phyloP scores from a whole-genome alignment of 2,329 filamentous ascomycete genomes.

The Pseudogymnoascus sp. region DNA sequence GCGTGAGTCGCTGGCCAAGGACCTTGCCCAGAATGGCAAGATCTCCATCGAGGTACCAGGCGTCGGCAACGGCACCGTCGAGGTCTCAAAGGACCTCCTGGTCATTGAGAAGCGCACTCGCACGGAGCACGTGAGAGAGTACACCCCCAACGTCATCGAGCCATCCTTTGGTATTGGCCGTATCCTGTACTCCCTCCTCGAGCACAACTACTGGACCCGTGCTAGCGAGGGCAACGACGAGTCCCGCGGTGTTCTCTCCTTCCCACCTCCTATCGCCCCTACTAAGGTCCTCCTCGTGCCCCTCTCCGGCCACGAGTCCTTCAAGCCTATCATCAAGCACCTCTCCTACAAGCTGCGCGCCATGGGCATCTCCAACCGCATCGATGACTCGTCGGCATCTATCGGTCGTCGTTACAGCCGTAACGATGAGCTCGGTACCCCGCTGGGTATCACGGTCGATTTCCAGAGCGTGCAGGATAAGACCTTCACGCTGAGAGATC shows the following conservation, averaged over 20 bases:
- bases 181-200: slow-evolving; percentile 85
- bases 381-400: slow-evolving; percentile 83
- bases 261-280: slow-evolving; percentile 73
- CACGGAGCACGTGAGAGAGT: slow-evolving; percentile 78
- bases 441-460: slow-evolving; percentile 87
- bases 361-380: slow-evolving; percentile 69
- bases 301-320: slow-evolving; percentile 70
- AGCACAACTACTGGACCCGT: slow-evolving; percentile 93
- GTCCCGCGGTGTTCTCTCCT: slow-evolving; percentile 72
- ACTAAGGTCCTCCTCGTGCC: slow-evolving; percentile 92
- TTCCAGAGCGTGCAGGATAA: slow-evolving; percentile 90
- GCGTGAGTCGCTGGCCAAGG: slow-evolving; percentile 69
- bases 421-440: slow-evolving; percentile 93
- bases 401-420: slow-evolving; percentile 93
- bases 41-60: slow-evolving; percentile 66
- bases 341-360: slow-evolving; percentile 70
- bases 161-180: slow-evolving; percentile 95
- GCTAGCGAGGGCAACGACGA: slow-evolving; percentile 62
- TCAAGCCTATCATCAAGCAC: slow-evolving; percentile 66
- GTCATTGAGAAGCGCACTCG: slow-evolving; percentile 76
- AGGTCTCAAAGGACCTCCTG: slow-evolving; percentile 71
- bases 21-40: slow-evolving; percentile 65
- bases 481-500: slow-evolving; percentile 79
- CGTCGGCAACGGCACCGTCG: slow-evolving; percentile 61
- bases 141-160: slow-evolving; percentile 92